A percentile compares a stretch with the other conserved stretches of the same genome.
These are phyloP conservation scores for Zygoascus sp. DNA, from an alignment of 1,139 yeast genomes.

Conservation along the genomic window DNA sequence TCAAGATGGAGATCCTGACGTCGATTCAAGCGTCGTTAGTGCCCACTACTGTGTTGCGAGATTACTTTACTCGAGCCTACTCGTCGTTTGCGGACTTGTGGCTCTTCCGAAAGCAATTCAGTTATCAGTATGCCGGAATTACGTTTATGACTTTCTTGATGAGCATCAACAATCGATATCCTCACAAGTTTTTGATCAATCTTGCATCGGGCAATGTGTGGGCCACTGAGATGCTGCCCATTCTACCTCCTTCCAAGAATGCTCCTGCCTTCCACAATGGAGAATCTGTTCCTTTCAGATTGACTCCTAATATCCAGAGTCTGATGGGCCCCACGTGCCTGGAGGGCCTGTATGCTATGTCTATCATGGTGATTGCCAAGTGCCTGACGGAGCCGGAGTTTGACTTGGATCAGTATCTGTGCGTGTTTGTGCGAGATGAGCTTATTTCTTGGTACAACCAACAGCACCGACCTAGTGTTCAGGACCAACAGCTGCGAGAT, in stretches of 20 bases:
- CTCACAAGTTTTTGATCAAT: conserved; percentile 85
- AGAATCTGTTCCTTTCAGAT: conserved; percentile 94
- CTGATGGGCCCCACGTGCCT: conserved; percentile 88
- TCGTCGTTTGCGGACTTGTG: conserved; percentile 89
- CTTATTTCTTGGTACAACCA: conserved; percentile 88
- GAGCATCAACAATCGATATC: conserved; percentile 90
- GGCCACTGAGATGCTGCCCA: conserved; percentile 95
- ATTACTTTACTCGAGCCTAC: conserved; percentile 59
- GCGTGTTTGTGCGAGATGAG: conserved; percentile 92
- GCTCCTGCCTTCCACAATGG: conserved; percentile 89
- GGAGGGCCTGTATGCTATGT: conserved; percentile 87
- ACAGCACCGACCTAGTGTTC: conserved; percentile 61
- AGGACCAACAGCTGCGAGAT: conserved; percentile 77
- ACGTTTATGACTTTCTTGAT: conserved; percentile 91
- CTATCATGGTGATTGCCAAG: conserved; percentile 79
- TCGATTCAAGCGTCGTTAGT: conserved; percentile 84
- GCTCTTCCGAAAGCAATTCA: conserved; percentile 92
- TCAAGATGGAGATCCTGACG: conserved; percentile 83
- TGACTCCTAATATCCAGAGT: conserved; percentile 92
- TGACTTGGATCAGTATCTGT: conserved; percentile 69
- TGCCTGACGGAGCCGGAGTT: conserved; percentile 89
- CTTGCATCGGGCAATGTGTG: conserved; percentile 82
- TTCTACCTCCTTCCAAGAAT: conserved; percentile 47
- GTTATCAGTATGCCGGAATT: conserved; percentile 94
- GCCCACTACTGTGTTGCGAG: conserved; percentile 79